phyloP scores from a whole-genome alignment of 106 monocot genomes.

The Narthecium ossifragum region DNA sequence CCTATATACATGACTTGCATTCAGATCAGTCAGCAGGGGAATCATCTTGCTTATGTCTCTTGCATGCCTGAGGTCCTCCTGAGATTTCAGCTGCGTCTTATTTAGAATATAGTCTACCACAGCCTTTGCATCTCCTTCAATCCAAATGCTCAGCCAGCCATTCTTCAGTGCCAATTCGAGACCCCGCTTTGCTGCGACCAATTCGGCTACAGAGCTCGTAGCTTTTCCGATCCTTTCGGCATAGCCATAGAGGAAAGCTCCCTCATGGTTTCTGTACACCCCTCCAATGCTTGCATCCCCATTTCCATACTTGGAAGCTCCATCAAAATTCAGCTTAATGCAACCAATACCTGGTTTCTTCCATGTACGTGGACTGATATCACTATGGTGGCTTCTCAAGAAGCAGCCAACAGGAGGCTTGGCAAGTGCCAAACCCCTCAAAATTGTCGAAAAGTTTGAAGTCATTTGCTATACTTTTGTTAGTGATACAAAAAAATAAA shows the following conservation, averaged over 20 bases:
- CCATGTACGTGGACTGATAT: slow-evolving; percentile 24
- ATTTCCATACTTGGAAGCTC: slow-evolving; percentile 21
- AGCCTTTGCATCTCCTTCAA: slow-evolving; percentile 44
- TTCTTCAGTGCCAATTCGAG: slow-evolving; percentile 42
- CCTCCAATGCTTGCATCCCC: slow-evolving; percentile 56
- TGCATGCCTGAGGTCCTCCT: slow-evolving; percentile 26
- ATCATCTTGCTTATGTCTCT: slow-evolving; percentile 30
- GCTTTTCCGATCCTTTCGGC: slow-evolving; percentile 41
- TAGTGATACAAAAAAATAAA: too few relatives aligned
- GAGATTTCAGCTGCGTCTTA: slow-evolving; percentile 5
- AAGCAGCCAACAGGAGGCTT: too few relatives aligned
- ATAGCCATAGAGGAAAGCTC: slow-evolving; percentile 43
- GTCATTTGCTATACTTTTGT: too few relatives aligned
- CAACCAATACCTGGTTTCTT: slow-evolving; percentile 26
- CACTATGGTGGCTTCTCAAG: too few relatives aligned
- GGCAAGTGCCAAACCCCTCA: too few relatives aligned
- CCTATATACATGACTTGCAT: slow-evolving; percentile 35
- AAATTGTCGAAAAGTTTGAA: too few relatives aligned
- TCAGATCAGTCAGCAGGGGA: slow-evolving; percentile 20
- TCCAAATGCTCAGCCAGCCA: slow-evolving; percentile 31
- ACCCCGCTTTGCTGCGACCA: slow-evolving; percentile 43
- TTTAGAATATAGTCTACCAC: slow-evolving; percentile 30
- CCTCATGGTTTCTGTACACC: slow-evolving; percentile 46
- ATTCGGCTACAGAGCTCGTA: slow-evolving; percentile 47
- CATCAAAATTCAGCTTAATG: slow-evolving; percentile 58